Base-by-base conservation (phyloP, 176 grass and related monocot species). In the Rhynchospora pubera region DNA sequence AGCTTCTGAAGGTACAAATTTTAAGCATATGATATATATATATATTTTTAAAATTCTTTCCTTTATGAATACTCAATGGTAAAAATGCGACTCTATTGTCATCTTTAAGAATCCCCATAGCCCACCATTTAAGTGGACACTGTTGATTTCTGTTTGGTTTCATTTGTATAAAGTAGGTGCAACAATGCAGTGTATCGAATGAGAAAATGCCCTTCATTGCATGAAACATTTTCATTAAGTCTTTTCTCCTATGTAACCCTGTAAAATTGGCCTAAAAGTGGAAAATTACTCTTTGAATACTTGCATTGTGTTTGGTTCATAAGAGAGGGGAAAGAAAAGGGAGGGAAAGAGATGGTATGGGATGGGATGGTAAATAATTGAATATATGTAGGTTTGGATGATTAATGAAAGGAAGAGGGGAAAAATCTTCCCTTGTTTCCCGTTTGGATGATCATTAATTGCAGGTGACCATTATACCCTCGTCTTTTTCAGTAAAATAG, bases 1-100 rank as follows among this genome's bases (percentile, higher is more conserved):
- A 99, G 60, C 79, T 99, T 85, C 83, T 99, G 58, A 95, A 99
- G 96, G 96, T 95, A 62, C 80, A 86, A 69, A 80, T 59, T 58
- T 76, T 3, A 81, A 65, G 47, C 5, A 61, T 77, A 65, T 85
- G 11, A 57, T 79, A 68, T n/a, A n/a, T n/a, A n/a, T n/a, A 6
- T 10, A 8, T 50, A 3, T 9, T 70, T 70, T 70, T 70, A 2
- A 7, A 10, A 9, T 70, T 70, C 0, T 43, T n/a, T 70, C 18
- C 34, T 70, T 65, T 0, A 32, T 30, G 62, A 28, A 1, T 13
- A 9, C 0, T 51, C 1, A 51, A 51, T 51, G 0, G 14, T 65
- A 65, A 14, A 65, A 34, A n/a, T 68, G 65, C 8, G 32, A 44
- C 39, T 43, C 6, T 44, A 43, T 2, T 16, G 7, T 50, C 44